Evolutionary conservation across 192 early-diverging fungal species (phyloP).

Genomic region (Linnemannia schmuckeri): DNA sequence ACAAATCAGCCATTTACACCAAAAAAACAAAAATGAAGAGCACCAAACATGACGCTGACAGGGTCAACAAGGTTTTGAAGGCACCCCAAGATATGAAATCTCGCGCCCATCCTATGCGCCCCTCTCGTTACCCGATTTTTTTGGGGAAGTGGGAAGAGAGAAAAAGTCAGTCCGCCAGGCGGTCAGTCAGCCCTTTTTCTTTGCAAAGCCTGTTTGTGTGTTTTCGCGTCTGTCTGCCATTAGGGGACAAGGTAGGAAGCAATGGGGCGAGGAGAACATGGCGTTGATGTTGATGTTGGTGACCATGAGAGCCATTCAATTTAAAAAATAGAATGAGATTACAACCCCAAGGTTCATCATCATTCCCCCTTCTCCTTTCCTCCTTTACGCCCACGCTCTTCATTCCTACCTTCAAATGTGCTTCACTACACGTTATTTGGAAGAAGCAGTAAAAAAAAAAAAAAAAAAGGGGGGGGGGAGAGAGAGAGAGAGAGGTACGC

Average conservation of each 20-base stretch:
- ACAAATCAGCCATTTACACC: neutral
- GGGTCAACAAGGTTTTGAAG: neutral
- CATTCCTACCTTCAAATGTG: neutral
- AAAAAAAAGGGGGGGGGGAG: neutral
- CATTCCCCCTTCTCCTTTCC: neutral
- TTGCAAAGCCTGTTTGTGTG: neutral
- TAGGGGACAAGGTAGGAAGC: neutral
- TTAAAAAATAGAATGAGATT: constrained; percentile 4
- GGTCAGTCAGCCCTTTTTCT: neutral
- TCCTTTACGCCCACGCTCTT: neutral
- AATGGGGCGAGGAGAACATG: neutral
- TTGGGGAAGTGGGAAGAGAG: neutral
- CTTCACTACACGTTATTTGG: neutral
- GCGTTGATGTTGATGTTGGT: too few relatives aligned
- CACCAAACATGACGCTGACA: neutral
- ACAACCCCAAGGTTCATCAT: neutral
- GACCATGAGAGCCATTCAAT: neutral
- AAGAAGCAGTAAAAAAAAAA: neutral
- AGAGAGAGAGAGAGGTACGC: neutral
- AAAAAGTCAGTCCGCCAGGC: neutral
- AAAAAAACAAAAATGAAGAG: neutral
- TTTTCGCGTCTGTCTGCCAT: neutral
- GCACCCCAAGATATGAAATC: constrained; percentile 8
- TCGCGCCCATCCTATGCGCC: neutral
- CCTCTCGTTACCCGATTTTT: neutral